Base-by-base conservation (phyloP, 257 asterid species). In the Eucommia ulmoides region DNA sequence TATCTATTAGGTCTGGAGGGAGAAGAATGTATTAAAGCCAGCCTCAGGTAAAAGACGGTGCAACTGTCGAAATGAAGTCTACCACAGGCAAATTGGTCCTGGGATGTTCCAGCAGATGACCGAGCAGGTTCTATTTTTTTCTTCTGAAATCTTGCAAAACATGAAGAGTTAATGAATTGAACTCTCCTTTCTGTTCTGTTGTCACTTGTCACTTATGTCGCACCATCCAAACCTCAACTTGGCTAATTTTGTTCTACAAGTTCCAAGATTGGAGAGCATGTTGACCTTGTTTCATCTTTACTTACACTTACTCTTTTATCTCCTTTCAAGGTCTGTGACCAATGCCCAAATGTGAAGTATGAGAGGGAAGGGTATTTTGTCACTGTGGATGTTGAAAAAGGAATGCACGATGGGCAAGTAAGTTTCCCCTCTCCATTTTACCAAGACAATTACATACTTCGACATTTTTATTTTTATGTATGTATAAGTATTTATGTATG, bases 51-150 rank as follows among this genome's bases (percentile, higher is more conserved):
- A 83, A 82, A 83, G 99, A 67, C 84, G 78, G 22, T 91, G 99
- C 73, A 91, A 91, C 64, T 91, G 99, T 76, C 70, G 95, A 65
- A 86, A 91, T 64, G 99, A 91, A 72, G 96, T 91, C 58, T 83
- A 91, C 65, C 99, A 91, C 82, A 83, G 63, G 72, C 99, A 91
- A 83, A 83, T 91, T 65, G 99, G 99, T 50, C 99, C 95, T 0
- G 99, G 99, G 54, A 91, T 91, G 99, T 91, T 79, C 74, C 99
- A 91, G 74, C 99, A 91, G 80, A 86, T 86, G 99, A 91, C 99
- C 6, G 96, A 91, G 70, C 95, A 91, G 93, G 99, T 83, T n/a
- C n/a, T n/a, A n/a, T n/a, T n/a, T n/a, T n/a, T n/a, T n/a, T n/a
- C n/a, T n/a, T n/a, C n/a, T n/a, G n/a, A n/a, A n/a, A n/a, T n/a